Conservation (phyloP, 164 flowering plant genomes). For the Santalum album region DNA sequence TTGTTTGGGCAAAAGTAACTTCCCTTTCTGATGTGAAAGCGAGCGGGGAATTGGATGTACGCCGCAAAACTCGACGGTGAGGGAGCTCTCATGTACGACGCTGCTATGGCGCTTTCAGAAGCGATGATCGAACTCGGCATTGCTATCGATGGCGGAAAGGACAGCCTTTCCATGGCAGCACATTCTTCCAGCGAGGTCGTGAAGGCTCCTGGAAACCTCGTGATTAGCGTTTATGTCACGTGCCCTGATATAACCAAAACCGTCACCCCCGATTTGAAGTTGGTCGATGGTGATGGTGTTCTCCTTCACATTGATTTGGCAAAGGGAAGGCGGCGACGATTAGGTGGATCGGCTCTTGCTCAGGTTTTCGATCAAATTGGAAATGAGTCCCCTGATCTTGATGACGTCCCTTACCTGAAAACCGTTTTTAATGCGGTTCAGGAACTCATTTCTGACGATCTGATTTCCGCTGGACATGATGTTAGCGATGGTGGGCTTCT, state of each 20-base stretch:
- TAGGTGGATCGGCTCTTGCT: conserved; percentile 96
- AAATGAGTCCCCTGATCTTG: conserved; percentile 80
- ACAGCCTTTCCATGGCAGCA: conserved; percentile 98
- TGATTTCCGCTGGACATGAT: conserved; percentile 92
- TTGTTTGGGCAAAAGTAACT: conserved; percentile 89
- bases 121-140: conserved; percentile 88
- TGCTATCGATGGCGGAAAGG: conserved; percentile 98
- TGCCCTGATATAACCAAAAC: conserved; percentile 91
- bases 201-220: conserved; percentile 94
- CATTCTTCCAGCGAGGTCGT: conserved; percentile 73
- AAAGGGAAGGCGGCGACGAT: conserved; percentile 70
- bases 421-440: conserved; percentile 65
- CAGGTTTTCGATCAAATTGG: conserved; percentile 87
- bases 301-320: conserved; percentile 81
- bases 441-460: conserved; percentile 43
- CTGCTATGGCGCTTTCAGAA: conserved; percentile 75
- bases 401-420: conserved; percentile 72
- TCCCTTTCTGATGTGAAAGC: conserved; percentile 89
- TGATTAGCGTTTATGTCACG: conserved; percentile 78
- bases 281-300: conserved; percentile 68
- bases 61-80: conserved; percentile 98
- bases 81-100: conserved; percentile 95
- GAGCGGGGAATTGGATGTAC: conserved; percentile 98
- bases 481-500: conserved; percentile 89
- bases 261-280: conserved; percentile 89